Percentiles rank a stretch among this genome's conserved stretches.
These are phyloP conservation scores for Fusarium sp. DNA, from an alignment of 2,329 filamentous ascomycete species.

Conservation along the genomic window DNA sequence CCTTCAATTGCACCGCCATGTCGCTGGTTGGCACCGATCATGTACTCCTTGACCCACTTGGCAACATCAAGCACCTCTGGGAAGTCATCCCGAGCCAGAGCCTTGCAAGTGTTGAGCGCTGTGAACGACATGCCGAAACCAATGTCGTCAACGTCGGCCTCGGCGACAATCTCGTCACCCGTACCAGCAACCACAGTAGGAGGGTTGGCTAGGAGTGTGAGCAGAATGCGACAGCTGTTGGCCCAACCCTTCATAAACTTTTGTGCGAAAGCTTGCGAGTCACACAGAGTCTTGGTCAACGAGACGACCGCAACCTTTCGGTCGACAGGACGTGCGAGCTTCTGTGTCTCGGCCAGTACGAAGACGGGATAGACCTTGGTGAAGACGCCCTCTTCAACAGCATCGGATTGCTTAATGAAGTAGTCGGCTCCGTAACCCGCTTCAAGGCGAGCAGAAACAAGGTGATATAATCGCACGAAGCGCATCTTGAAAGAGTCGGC, in stretches of 20 bases:
- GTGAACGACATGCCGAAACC: slow-evolving; percentile 97
- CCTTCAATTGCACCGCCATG: slow-evolving; percentile 79
- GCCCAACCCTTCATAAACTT: slow-evolving; percentile 92
- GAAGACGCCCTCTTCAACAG: slow-evolving; percentile 85
- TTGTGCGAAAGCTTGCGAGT: slow-evolving; percentile 86
- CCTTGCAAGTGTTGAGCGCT: slow-evolving; percentile 90
- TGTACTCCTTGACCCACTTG: slow-evolving; percentile 86
- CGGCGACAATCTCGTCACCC: slow-evolving; percentile 83
- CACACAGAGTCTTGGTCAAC: slow-evolving; percentile 91
- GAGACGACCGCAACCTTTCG: slow-evolving; percentile 95
- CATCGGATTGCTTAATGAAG: slow-evolving; percentile 88
- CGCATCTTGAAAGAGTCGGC: slow-evolving; percentile 87
- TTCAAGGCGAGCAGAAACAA: slow-evolving; percentile 84
- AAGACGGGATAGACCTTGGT: slow-evolving; percentile 88
- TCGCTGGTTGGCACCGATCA: slow-evolving; percentile 83
- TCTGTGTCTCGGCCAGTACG: slow-evolving; percentile 90
- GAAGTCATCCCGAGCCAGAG: slow-evolving; percentile 83
- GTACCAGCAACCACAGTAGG: slow-evolving; percentile 76
- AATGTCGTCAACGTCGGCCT: slow-evolving; percentile 94
- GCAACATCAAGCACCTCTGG: slow-evolving; percentile 86
- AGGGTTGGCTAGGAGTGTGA: slow-evolving; percentile 91
- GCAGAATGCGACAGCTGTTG: slow-evolving; percentile 88
- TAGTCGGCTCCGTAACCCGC: slow-evolving; percentile 92
- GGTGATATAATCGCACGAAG: slow-evolving; percentile 95
- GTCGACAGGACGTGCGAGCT: slow-evolving; percentile 88